Evolutionary conservation across 2,329 filamentous ascomycete genomes (phyloP).

Genomic region (Ophiocordyceps camponoti-saundersi): DNA sequence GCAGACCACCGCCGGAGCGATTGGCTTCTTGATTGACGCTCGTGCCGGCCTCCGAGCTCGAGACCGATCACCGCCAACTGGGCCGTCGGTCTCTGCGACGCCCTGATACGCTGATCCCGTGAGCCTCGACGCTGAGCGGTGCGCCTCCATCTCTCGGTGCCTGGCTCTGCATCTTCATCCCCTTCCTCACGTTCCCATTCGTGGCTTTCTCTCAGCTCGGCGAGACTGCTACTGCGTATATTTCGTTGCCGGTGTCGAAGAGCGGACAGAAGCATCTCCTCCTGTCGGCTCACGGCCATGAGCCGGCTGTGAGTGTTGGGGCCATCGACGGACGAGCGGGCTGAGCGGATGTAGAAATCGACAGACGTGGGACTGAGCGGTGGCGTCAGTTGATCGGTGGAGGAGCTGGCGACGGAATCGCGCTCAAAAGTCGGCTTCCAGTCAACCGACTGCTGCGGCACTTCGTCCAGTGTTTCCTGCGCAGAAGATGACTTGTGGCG

Average conservation of each 20-base stretch:
- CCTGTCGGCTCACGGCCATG: conserved; percentile 40
- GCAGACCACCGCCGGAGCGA: background rate
- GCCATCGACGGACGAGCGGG: conserved; percentile 18
- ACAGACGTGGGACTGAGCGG: conserved; percentile 34
- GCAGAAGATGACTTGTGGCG: conserved; percentile 9
- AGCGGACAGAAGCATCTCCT: conserved; percentile 40
- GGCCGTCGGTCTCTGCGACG: conserved; percentile 13
- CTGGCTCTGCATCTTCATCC: background rate
- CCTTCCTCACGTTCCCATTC: background rate
- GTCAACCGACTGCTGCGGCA: background rate
- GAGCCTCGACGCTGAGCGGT: background rate
- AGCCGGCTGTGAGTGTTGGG: conserved; percentile 20
- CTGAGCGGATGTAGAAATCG: conserved; percentile 27
- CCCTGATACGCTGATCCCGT: conserved; percentile 10
- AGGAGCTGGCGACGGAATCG: conserved; percentile 10
- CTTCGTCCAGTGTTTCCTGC: conserved; percentile 5
- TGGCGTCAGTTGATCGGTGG: conserved; percentile 26
- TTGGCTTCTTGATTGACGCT: background rate
- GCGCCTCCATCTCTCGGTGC: conserved; percentile 3
- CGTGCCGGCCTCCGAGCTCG: conserved; percentile 12
- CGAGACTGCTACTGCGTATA: conserved; percentile 31
- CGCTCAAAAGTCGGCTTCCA: conserved; percentile 1
- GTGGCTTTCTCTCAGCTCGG: conserved; percentile 21
- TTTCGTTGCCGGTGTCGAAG: conserved; percentile 37
- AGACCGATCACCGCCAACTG: conserved; percentile 13